Percentiles rank a stretch among this genome's conserved stretches.
These are phyloP conservation scores for Leptographium procerum DNA, from an alignment of 2,329 filamentous ascomycete species.

Conservation along the genomic window DNA sequence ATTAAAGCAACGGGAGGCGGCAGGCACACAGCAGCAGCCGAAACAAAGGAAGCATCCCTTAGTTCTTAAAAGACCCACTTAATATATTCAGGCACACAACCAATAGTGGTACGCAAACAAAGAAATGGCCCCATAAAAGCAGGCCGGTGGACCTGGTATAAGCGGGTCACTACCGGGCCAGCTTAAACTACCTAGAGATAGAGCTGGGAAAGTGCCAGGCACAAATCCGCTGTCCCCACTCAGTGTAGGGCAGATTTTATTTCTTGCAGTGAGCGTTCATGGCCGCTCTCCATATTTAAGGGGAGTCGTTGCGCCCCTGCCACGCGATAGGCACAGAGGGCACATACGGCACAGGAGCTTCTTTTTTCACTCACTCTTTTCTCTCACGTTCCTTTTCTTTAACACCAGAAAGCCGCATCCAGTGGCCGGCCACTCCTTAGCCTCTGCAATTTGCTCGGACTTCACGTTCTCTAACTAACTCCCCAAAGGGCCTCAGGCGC, in stretches of 20 bases:
- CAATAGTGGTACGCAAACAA: background rate
- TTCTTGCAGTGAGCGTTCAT: background rate
- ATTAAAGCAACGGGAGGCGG: background rate
- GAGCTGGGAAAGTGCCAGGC: background rate
- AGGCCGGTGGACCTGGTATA: background rate
- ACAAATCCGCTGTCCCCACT: background rate
- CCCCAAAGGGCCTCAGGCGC: background rate
- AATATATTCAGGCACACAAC: background rate
- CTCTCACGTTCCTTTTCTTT: background rate
- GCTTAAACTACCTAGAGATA: background rate
- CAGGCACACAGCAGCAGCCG: background rate
- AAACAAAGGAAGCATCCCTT: background rate
- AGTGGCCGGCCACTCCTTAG: background rate
- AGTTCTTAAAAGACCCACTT: background rate
- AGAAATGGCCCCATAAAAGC: background rate
- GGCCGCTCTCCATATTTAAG: background rate
- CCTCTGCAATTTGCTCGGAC: background rate
- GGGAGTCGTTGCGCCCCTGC: background rate
- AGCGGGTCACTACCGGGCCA: background rate
- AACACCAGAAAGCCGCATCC: background rate
- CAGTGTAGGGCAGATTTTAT: background rate
- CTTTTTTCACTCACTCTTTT: background rate
- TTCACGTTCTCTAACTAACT: background rate
- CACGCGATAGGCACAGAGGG: background rate
- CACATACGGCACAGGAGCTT: background rate